Percentiles rank a stretch among this genome's conserved stretches.
phyloP scores from a whole-genome alignment of 78 protist genomes.

The Capsaspora owczarzaki region DNA sequence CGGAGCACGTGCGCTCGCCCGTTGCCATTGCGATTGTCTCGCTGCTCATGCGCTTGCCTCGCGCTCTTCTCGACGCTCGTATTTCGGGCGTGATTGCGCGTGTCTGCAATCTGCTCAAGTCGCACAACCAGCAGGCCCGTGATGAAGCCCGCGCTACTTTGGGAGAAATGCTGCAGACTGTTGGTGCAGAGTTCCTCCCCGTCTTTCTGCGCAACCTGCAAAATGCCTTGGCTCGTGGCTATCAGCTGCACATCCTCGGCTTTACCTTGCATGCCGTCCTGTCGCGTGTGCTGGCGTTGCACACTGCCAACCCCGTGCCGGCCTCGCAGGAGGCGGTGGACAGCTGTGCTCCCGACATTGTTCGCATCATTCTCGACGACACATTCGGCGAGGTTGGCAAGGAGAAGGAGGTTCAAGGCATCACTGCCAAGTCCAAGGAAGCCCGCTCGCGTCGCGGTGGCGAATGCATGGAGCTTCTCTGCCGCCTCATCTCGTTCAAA shows the following conservation, averaged over 20 bases:
- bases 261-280: background rate
- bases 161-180: too few species aligned
- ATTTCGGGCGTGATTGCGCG: too few species aligned
- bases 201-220: background rate
- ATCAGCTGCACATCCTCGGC: conserved; percentile 9
- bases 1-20: too few species aligned
- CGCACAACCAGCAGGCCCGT: too few species aligned
- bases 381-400: conserved; percentile 18
- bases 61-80: too few species aligned
- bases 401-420: conserved; percentile 7
- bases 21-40: too few species aligned
- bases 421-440: background rate
- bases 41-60: too few species aligned
- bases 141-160: too few species aligned
- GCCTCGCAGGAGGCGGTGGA: conserved; percentile 2
- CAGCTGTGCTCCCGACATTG: background rate
- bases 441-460: background rate
- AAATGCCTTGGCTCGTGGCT: background rate
- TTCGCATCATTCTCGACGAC: background rate
- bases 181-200: too few species aligned
- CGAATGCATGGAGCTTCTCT: background rate
- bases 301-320: background rate
- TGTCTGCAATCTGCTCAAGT: too few species aligned
- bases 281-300: background rate
- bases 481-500: background rate